Conservation (phyloP, 2,329 filamentous ascomycete species). For the Aspergillus sp. region DNA sequence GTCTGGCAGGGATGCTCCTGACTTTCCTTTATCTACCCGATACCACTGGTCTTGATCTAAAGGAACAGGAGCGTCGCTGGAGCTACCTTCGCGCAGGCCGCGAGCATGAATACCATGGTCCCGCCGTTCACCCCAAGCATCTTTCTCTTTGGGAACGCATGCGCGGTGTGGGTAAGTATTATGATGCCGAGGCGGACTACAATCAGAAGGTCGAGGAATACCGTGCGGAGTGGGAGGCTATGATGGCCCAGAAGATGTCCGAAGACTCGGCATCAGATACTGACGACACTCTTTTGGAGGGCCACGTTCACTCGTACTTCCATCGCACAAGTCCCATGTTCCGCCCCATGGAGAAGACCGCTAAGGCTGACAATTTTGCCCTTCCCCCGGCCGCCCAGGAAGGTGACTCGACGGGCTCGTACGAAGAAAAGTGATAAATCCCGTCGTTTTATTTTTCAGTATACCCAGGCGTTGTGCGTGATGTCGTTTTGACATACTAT, state of each 20-base stretch:
- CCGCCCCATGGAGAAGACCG: constrained; percentile 29
- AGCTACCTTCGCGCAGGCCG: constrained; percentile 70
- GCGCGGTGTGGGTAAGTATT: constrained; percentile 68
- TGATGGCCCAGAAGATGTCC: constrained; percentile 39
- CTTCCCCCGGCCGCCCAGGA: constrained; percentile 28
- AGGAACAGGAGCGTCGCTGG: constrained; percentile 96
- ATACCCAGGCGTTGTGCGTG: no score
- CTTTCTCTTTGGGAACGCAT: constrained; percentile 81
- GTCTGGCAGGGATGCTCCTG: constrained; percentile 73
- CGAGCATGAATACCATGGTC: constrained; percentile 78
- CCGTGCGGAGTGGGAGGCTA: constrained; percentile 49
- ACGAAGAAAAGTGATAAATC: constrained; percentile 14
- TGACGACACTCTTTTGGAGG: constrained; percentile 41
- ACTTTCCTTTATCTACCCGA: constrained; percentile 84
- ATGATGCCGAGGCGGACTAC: constrained; percentile 75
- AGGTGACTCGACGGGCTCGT: constrained; percentile 14
- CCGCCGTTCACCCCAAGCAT: constrained; percentile 84
- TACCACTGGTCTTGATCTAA: constrained; percentile 90
- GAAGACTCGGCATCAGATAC: constrained; percentile 36
- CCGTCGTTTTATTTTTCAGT: no score
- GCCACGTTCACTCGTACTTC: constrained; percentile 47
- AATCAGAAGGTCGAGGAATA: constrained; percentile 79
- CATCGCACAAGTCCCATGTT: constrained; percentile 43
- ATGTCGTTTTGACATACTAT: no score
- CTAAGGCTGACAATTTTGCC: constrained; percentile 24